Evolutionary conservation across 495 filamentous ascomycete genomes (phyloP).

Genomic region (Penicillium cosmopolitanum): DNA sequence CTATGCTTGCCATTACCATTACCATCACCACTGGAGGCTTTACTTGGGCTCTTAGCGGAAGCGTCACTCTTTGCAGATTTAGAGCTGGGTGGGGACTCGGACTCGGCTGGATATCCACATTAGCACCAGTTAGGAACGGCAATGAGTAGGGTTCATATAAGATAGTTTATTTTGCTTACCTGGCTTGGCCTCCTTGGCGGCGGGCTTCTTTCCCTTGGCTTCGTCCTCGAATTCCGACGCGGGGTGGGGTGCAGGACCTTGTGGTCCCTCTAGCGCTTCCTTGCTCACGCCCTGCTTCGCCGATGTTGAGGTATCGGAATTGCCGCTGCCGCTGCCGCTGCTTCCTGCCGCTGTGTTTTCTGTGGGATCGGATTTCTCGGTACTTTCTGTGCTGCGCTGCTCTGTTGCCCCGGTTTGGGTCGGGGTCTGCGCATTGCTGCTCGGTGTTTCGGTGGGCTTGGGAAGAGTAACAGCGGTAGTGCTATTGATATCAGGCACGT

Average conservation of each 20-base stretch:
- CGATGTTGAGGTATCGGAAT: not conserved
- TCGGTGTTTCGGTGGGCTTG: slow-evolving; percentile 5
- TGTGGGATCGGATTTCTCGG: not conserved
- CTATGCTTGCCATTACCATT: slow-evolving; percentile 23
- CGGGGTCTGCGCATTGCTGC: not conserved
- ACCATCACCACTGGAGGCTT: slow-evolving; percentile 5
- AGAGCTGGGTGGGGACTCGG: slow-evolving; percentile 7
- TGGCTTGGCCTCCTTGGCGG: not conserved
- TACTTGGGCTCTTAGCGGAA: slow-evolving; percentile 6
- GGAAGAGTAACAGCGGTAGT: not conserved
- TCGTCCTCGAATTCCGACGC: slow-evolving; percentile 37
- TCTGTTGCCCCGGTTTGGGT: slow-evolving; percentile 8
- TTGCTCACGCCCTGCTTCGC: slow-evolving; percentile 28
- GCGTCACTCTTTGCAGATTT: slow-evolving; percentile 9
- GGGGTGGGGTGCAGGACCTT: slow-evolving; percentile 29
- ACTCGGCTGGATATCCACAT: not conserved
- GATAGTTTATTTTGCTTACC: not conserved
- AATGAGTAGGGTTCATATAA: not conserved
- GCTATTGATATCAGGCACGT: not conserved
- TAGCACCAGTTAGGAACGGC: not conserved
- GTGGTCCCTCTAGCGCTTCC: slow-evolving; percentile 42
- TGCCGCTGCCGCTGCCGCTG: not conserved
- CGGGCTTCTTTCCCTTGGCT: slow-evolving; percentile 14
- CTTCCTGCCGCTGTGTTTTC: not conserved
- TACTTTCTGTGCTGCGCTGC: slow-evolving; percentile 18